These are phyloP conservation scores for Populus hybrid DNA, from an alignment of 441 rosid species.

Conservation along the genomic window DNA sequence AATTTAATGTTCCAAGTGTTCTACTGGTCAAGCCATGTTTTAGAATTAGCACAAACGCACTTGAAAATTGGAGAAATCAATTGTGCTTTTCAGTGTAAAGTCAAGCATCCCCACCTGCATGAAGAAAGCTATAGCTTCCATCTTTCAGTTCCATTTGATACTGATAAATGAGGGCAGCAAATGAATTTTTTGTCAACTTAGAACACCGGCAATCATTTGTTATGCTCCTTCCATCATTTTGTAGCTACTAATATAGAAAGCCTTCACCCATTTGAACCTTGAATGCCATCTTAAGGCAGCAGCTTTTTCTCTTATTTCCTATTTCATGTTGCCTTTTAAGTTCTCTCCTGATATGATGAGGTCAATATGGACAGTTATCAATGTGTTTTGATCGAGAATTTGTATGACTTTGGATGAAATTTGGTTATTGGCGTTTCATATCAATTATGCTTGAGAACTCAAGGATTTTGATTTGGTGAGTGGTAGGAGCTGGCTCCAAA, in stretches of 20 bases:
- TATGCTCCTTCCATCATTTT: neutral
- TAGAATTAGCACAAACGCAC: neutral
- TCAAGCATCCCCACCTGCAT: neutral
- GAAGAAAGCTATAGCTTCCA: neutral
- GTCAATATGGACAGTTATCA: neutral
- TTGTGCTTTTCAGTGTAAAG: neutral
- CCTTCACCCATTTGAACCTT: neutral
- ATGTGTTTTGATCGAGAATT: neutral
- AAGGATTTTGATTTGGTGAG: neutral
- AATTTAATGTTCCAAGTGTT: neutral
- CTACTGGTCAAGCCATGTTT: neutral
- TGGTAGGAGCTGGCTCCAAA: neutral
- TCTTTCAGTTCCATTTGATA: neutral
- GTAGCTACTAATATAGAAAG: neutral
- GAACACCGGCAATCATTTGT: neutral
- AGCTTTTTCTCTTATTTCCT: neutral
- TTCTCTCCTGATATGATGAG: neutral
- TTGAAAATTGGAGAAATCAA: neutral
- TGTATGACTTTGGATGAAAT: neutral
- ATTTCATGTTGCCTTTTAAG: neutral
- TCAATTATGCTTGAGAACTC: neutral
- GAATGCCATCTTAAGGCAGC: neutral
- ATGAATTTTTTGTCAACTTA: neutral
- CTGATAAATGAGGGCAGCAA: neutral
- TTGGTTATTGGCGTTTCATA: neutral